Percentiles rank a stretch among this genome's conserved stretches.
These are phyloP conservation scores for Mycena galopus DNA, from an alignment of 768 basidiomycete species.

Conservation along the genomic window DNA sequence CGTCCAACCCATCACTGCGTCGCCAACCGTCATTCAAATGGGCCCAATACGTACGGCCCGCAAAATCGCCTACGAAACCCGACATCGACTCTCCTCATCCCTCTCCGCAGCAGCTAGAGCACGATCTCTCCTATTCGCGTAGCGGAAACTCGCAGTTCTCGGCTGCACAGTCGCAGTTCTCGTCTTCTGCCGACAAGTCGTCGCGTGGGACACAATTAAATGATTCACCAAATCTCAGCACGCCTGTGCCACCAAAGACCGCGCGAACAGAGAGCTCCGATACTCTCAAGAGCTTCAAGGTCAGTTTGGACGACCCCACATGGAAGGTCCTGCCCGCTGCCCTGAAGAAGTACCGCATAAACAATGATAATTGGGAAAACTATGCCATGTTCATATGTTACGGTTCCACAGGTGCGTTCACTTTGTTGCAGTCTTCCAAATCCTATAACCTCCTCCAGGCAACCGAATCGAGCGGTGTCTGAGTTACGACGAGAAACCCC, in stretches of 20 bases:
- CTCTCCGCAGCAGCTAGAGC: slow-evolving; percentile 84
- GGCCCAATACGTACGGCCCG: slow-evolving; percentile 83
- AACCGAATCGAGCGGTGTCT: slow-evolving; percentile 93
- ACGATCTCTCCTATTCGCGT: slow-evolving; percentile 67
- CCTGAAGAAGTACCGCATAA: slow-evolving; percentile 98
- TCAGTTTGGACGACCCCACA: slow-evolving; percentile 96
- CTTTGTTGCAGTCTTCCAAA: slow-evolving; percentile 9
- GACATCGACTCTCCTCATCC: slow-evolving; percentile 83
- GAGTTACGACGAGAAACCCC: slow-evolving; percentile 97
- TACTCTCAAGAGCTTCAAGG: slow-evolving; percentile 95
- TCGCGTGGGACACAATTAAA: slow-evolving; percentile 32
- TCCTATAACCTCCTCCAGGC: slow-evolving; percentile 51
- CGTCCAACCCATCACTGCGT: slow-evolving; percentile 58
- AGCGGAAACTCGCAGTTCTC: slow-evolving; percentile 38
- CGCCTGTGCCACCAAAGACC: slow-evolving; percentile 57
- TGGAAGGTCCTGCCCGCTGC: slow-evolving; percentile 99
- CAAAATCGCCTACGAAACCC: slow-evolving; percentile 85
- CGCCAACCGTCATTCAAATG: slow-evolving; percentile 91
- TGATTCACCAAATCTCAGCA: slow-evolving; percentile 49
- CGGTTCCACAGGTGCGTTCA: slow-evolving; percentile 84
- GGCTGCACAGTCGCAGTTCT: slow-evolving; percentile 16
- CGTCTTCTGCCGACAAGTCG: slow-evolving; percentile 31
- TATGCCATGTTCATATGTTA: slow-evolving; percentile 99
- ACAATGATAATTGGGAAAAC: slow-evolving; percentile 98
- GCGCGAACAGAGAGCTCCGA: slow-evolving; percentile 75